Base-by-base conservation (phyloP, 371 early-diverging fungal genomes). In the Coemansia sp. region DNA sequence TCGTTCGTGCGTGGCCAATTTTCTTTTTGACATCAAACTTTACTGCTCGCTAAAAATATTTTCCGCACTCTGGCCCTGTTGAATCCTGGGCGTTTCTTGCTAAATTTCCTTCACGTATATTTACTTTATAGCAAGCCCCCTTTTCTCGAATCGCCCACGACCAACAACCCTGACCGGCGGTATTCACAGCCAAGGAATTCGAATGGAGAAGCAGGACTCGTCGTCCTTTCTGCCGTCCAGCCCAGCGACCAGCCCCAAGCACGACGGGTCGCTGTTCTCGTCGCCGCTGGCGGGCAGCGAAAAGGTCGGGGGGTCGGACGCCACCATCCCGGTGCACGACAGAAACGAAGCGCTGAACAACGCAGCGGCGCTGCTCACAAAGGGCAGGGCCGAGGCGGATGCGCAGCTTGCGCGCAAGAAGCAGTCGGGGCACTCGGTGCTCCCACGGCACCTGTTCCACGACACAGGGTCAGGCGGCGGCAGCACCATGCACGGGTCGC, bases 291-390 rank as follows among this genome's bases (percentile, higher is more conserved):
- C 2, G 5, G 31, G 16, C 43, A 43, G 56, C 16, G 56, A 56
- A n/a, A 56, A 56, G 43, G 43, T 39, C 11, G 32, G 14, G 13
- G 56, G 56, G n/a, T 43, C 56, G 14, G 56, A 56, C 14, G 32
- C 16, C 5, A 30, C 57, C 2, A 34, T 42, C 38, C 43, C 45
- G 56, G 55, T 39, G 41, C 40, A 55, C 32, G 50, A 61, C 51
- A 38, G 14, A 16, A 48, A 20, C 60, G 32, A 60, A 26, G 71
- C 59, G n/a, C 42, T 71, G 48, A 51, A 45, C 40, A 71, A 59
- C 53, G 72, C 72, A 3, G 38, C 63, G 1, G 72, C 72, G 3
- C 64, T 71, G 56, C 52, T 72, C 39, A 30, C 59, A 2, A 31
- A 34, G 52, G 53, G 39, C 63, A 47, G 40, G 61, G 36, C 41